phyloP scores from a whole-genome alignment of 805 yeast genomes.

The Saccharomyces eubayanus region DNA sequence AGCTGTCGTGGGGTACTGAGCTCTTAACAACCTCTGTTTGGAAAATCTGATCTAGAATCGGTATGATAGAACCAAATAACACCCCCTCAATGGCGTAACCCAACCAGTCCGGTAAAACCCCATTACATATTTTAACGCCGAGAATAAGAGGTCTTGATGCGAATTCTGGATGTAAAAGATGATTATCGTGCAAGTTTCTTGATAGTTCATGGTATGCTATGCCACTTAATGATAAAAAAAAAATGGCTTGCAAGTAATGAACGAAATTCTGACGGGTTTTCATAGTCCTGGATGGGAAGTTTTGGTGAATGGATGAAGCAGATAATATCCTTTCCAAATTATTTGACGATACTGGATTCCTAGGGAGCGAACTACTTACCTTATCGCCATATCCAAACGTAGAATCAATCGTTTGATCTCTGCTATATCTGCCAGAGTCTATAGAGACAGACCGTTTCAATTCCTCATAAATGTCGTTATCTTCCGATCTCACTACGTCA shows the following conservation, averaged over 20 bases:
- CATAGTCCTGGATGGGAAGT: not conserved
- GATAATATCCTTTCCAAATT: not conserved
- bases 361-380: not conserved
- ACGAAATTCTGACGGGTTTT: not conserved
- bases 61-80: constrained; percentile 48
- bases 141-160: constrained; percentile 37
- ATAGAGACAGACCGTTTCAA: constrained; percentile 9
- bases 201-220: constrained; percentile 46
- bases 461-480: constrained; percentile 30
- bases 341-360: not conserved
- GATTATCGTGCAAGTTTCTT: constrained; percentile 45
- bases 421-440: not conserved
- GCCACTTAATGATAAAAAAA: constrained; percentile 38
- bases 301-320: not conserved
- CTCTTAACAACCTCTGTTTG: constrained; percentile 9
- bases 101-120: constrained; percentile 20
- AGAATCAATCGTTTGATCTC: not conserved
- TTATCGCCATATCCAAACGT: not conserved
- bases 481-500: constrained; percentile 27
- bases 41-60: constrained; percentile 31
- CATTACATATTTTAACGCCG: constrained; percentile 24
- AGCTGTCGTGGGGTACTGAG: constrained; percentile 7
- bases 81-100: constrained; percentile 45
- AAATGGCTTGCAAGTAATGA: constrained; percentile 5
- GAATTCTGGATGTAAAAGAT: constrained; percentile 35